These are phyloP conservation scores for Ophiostoma sp. DNA, from an alignment of 2,329 filamentous ascomycete species.

Conservation along the genomic window DNA sequence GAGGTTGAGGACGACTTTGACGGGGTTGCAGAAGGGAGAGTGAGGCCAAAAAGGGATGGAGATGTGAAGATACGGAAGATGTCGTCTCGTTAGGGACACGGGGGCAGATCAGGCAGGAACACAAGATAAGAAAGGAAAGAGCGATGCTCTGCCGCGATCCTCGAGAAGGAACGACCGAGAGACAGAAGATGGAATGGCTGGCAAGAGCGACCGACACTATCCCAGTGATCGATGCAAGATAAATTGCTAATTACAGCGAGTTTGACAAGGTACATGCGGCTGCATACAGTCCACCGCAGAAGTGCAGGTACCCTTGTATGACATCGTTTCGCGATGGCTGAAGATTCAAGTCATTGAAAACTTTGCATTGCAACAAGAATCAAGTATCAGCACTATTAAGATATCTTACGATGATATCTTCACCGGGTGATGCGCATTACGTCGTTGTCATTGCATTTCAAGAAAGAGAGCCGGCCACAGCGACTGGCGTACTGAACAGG, in stretches of 20 bases:
- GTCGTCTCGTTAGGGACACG: slow-evolving; percentile 2
- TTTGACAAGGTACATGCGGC: neutral
- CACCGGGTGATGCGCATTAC: neutral
- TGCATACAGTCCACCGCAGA: neutral
- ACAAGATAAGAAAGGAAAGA: neutral
- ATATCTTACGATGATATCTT: too few relatives aligned
- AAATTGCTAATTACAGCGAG: neutral
- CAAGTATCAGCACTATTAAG: too few relatives aligned
- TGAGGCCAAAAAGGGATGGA: slow-evolving; percentile 9
- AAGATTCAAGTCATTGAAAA: neutral
- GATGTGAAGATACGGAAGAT: slow-evolving; percentile 6
- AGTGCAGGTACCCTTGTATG: neutral
- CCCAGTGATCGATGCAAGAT: neutral
- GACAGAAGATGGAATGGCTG: neutral
- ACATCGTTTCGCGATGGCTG: neutral
- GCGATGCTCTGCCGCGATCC: neutral
- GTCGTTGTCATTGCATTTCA: neutral
- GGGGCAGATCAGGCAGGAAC: slow-evolving; percentile 7
- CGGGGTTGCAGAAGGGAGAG: neutral
- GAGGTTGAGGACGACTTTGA: neutral
- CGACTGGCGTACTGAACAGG: neutral
- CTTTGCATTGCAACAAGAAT: neutral
- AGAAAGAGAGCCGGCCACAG: neutral
- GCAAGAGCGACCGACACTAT: neutral
- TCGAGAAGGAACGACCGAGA: neutral